phyloP scores from a whole-genome alignment of 2,329 filamentous ascomycete genomes.

The Myriosclerotinia curreyana region DNA sequence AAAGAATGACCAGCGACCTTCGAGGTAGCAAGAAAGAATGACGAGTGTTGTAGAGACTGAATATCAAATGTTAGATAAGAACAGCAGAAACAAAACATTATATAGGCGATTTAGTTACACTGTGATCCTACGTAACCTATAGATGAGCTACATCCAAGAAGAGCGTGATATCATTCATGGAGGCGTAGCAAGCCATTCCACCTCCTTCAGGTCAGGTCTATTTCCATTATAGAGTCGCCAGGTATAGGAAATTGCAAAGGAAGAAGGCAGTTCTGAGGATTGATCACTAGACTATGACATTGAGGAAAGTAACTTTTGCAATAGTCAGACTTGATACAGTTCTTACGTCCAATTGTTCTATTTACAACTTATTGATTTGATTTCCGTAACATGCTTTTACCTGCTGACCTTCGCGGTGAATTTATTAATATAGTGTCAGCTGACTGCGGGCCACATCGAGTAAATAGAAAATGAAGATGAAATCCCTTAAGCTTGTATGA shows the following conservation, averaged over 20 bases:
- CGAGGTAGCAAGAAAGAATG: neutral
- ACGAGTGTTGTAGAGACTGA: neutral
- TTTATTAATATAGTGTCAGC: neutral
- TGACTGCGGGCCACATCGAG: neutral
- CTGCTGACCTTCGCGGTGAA: neutral
- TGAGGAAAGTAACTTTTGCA: neutral
- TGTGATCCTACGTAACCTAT: neutral
- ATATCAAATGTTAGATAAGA: neutral
- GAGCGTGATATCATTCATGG: neutral
- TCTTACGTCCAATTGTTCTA: neutral
- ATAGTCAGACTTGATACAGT: neutral
- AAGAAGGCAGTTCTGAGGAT: neutral
- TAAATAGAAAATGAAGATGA: neutral
- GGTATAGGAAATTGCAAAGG: neutral
- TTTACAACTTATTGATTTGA: neutral
- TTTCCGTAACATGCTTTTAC: neutral
- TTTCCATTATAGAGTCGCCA: neutral
- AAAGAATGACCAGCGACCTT: slow-evolving; percentile 8
- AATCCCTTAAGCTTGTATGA: neutral
- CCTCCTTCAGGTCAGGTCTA: neutral
- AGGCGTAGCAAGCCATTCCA: neutral
- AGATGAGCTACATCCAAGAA: too few species aligned
- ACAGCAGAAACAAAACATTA: neutral
- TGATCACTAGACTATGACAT: neutral
- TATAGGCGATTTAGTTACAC: neutral